phyloP scores from a whole-genome alignment of 257 asterid species.

The Solanum lycopersicoides region DNA sequence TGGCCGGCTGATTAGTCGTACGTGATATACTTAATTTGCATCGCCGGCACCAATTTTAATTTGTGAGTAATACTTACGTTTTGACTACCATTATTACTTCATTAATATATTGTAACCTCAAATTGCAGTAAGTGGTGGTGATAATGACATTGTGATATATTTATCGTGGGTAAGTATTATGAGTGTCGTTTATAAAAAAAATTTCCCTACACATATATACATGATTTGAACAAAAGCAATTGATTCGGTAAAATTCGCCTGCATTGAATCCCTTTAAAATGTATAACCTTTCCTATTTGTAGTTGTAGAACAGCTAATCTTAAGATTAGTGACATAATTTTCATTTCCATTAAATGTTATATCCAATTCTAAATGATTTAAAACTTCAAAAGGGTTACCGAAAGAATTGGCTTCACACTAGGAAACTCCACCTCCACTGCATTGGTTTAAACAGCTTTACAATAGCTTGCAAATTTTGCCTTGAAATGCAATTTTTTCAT shows the following conservation, averaged over 20 bases:
- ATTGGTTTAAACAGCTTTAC: background rate
- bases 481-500: too few species aligned
- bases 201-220: too few species aligned
- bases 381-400: background rate
- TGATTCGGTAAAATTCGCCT: background rate
- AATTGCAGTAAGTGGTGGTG: background rate
- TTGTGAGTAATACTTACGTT: background rate
- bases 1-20: background rate
- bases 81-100: background rate
- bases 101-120: background rate
- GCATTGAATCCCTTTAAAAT: background rate
- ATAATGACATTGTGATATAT: background rate
- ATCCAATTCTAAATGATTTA: background rate
- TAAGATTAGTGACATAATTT: background rate
- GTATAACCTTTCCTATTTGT: background rate
- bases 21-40: background rate
- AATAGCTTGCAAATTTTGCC: background rate
- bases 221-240: too few species aligned
- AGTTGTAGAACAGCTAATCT: background rate
- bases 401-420: background rate
- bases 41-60: background rate
- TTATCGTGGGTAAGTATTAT: background rate
- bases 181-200: too few species aligned
- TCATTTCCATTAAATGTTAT: background rate
- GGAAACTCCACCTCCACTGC: background rate